Evolutionary conservation across 2,329 filamentous ascomycete species (phyloP), one percentile per base, ranked within the genome.

Genomic region (Aureobasidium sp.): DNA sequence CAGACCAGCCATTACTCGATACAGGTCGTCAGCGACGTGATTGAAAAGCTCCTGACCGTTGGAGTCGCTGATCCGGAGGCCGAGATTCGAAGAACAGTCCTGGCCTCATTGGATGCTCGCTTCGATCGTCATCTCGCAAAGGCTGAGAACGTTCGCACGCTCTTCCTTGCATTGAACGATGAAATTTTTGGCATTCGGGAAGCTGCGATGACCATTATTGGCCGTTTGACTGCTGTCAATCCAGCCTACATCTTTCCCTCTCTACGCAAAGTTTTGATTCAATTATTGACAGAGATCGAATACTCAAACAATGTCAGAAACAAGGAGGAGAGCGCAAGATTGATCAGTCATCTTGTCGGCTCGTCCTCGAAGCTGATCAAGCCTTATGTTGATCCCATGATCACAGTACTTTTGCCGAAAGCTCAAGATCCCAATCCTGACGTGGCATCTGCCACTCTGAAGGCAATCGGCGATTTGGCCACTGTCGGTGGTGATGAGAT

Each of bases 181-280:
- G 93, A 97, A 71, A 84, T 91, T 1, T 99, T 97, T 67, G 82
- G 87, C 2, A 96, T 97, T 64, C 84, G 95, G 68, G 92, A 99
- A 76, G 93, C 94, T 31, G 90, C 94, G 9, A 97, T 99, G 70
- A 88, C 90, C 20, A 97, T 99, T 67, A 96, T 99, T 69, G 95
- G 94, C 36, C 90, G 95, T 14, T 80, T 99, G 62, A 95, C 94
- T 0, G 84, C 85, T 58, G 87, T 91, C 67, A 99, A 99, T 67
- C 95, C 94, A 1, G 95, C 95, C 63, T 99, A 99, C 74, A 92
- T 99, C 67, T 96, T 99, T 70, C 94, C 95, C 1, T 95, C 94
- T 0, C 76, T 99, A 42, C 88, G 94, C 65, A 99, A 99, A 75
- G 89, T 95, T 6, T 84, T 99, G 29, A 92, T 99, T 63, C 95